Conservation (phyloP, 352 stramenopile genomes). For the Phytophthora colocasiae region DNA sequence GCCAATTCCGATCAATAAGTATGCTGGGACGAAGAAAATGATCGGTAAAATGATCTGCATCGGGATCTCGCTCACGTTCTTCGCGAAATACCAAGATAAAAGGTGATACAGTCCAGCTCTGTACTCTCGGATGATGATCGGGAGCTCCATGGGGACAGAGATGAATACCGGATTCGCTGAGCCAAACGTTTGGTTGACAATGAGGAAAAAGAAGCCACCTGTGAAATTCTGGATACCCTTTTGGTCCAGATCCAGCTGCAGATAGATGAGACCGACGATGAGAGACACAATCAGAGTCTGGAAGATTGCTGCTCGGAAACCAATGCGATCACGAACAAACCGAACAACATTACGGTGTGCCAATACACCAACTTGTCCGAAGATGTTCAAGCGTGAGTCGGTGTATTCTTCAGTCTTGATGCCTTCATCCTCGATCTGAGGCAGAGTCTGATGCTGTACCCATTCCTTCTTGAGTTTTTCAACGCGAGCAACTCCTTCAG, state of each 20-base stretch:
- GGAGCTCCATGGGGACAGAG: conserved; percentile 48
- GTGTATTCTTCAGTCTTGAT: conserved; percentile 4
- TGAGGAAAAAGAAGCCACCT: conserved; percentile 56
- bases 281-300: conserved; percentile 46
- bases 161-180: conserved; percentile 43
- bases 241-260: conserved; percentile 50
- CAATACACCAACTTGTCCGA: conserved; percentile 44
- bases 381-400: conserved; percentile 26
- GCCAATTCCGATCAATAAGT: conserved; percentile 54
- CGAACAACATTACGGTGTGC: conserved; percentile 45
- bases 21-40: conserved; percentile 43
- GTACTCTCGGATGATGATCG: conserved; percentile 59
- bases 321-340: conserved; percentile 44
- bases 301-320: conserved; percentile 30
- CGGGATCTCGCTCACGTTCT: conserved; percentile 59
- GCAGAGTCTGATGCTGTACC: conserved; percentile 18
- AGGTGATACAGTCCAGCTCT: conserved; percentile 41
- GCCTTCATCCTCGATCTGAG: conserved; percentile 9
- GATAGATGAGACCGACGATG: conserved; percentile 53
- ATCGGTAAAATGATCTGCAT: conserved; percentile 57
- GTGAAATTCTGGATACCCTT: conserved; percentile 54
- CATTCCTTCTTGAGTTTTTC: conserved; percentile 51
- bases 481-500: conserved; percentile 37
- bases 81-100: conserved; percentile 54
- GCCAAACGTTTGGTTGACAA: conserved; percentile 49